A percentile compares a stretch with the other conserved stretches of the same genome.
Evolutionary conservation across 2,329 filamentous ascomycete genomes (phyloP).

Genomic region (Fusarium concolor): DNA sequence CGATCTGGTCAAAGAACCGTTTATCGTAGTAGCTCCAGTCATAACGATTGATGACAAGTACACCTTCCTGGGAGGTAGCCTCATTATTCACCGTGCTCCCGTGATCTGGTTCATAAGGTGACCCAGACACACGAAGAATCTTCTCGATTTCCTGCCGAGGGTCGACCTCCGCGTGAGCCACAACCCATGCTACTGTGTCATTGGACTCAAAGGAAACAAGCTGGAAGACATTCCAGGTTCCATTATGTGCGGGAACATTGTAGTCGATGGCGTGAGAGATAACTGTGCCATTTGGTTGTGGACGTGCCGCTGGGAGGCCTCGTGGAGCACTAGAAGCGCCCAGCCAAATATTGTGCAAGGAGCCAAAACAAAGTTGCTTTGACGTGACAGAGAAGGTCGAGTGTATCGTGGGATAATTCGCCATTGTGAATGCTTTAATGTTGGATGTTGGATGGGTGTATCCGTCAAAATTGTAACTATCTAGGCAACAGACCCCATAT

Average conservation of each 20-base stretch:
- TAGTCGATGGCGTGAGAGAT: background rate
- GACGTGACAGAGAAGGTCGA: background rate
- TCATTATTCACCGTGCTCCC: background rate
- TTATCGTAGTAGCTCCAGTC: background rate
- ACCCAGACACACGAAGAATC: background rate
- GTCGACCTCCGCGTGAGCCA: background rate
- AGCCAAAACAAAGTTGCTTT: background rate
- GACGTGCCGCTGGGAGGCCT: background rate
- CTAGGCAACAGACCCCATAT: background rate
- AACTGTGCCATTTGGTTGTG: background rate
- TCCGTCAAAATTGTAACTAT: background rate
- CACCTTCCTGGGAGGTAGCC: background rate
- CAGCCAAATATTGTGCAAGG: background rate
- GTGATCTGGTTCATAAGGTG: background rate
- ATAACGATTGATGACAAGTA: background rate
- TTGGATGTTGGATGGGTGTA: rapidly evolving
- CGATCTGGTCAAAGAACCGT: background rate
- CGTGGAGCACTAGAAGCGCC: background rate
- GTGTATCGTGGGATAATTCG: background rate
- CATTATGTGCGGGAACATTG: background rate
- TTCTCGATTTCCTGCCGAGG: background rate
- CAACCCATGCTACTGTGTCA: background rate
- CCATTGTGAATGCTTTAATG: background rate
- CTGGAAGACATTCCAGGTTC: background rate
- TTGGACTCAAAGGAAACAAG: background rate